Base-by-base conservation (phyloP, 345 rosid species). In the Linum trigynum region DNA sequence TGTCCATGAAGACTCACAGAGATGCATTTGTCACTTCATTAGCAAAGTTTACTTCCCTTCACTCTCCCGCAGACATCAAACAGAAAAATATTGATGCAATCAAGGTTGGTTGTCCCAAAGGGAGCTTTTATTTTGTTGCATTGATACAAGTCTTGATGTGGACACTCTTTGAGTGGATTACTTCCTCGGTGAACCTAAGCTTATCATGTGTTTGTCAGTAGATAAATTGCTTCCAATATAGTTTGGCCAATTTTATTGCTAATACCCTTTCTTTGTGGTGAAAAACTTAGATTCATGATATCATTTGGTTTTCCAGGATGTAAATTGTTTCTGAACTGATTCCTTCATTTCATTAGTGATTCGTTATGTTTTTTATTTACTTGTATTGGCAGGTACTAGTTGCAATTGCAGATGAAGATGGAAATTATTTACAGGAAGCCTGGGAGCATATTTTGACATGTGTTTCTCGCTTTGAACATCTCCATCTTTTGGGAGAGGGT, bases 401-500 rank as follows among this genome's bases (percentile, higher is more conserved):
- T 69, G 80, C 91, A 65, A 81, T 95, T 78, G 99, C 98, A 63
- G 96, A 95, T 68, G 99, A 95, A 80, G 98, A 95, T 78, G 99
- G 99, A 16, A 91, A 91, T 75, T 91, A 89, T 79, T 81, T 95
- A 76, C 97, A 89, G 86, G 99, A 95, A 77, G 98, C 99, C 66
- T 95, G 99, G 99, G 99, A 91, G 75, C 99, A 95, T 85, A 85
- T 95, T 68, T 85, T 95, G 86, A 89, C 96, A n/a, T 95, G 99
- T 76, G 96, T 95, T 71, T 95, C 97, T 59, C 88, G 99, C 78
- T 91, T 95, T 76, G 99, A 95, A 75, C 99, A 95, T 79, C 85
- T 95, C 51, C 96, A 89, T 85, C 98, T 95, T 55, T 78, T 95
- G 85, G 99, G 99, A 63, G 97, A 95, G 79, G 99, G 99, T 76